Base-by-base conservation (phyloP, 2,329 filamentous ascomycete species). In the Arachnomyces sp. region DNA sequence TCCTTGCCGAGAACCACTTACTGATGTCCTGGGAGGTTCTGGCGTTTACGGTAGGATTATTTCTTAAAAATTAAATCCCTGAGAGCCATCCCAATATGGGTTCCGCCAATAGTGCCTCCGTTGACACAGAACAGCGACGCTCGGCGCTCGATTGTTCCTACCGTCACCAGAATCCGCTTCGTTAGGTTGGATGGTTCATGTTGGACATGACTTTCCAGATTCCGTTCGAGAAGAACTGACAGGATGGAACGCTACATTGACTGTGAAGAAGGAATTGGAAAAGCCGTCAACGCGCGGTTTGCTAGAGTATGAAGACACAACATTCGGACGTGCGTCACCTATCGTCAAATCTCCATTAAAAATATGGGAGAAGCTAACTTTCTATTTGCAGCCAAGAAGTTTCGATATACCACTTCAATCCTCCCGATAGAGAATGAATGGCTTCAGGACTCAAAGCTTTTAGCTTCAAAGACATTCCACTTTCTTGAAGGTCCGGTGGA, bases 11-110 rank as follows among this genome's bases (percentile, higher is more conserved):
- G 17, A 44, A 8, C 43, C 53, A 7, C 36, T 61, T 18, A 48
- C 40, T 3, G 45, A 63, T 44, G 42, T 56, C 3, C 37, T 58
- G 2, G 61, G 61, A 7, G 59, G 61, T 1, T 62, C 59, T 13
- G 60, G 59, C 13, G 43, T 53, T 4, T 63, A 57, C 25, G 52
- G 55, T 55, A 36, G 11, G 39, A 28, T 36, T 29, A 31, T 31
- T 17, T 39, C 12, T 36, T 39, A 3, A 5, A 32, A 54, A 52
- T 51, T 11, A 52, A 34, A 8, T 14, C 14, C 14, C 16, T 8
- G 16, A 34, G 31, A 34, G 13, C 14, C 14, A 34, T 34, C 14
- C 14, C 16, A 37, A n/a, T 14, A 11, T 36, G 13, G 15, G 28
- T 29, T 30, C n/a, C n/a, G n/a, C n/a, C n/a, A n/a, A n/a, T n/a